phyloP scores from a whole-genome alignment of 805 yeast genomes.

The Candida easanensis region DNA sequence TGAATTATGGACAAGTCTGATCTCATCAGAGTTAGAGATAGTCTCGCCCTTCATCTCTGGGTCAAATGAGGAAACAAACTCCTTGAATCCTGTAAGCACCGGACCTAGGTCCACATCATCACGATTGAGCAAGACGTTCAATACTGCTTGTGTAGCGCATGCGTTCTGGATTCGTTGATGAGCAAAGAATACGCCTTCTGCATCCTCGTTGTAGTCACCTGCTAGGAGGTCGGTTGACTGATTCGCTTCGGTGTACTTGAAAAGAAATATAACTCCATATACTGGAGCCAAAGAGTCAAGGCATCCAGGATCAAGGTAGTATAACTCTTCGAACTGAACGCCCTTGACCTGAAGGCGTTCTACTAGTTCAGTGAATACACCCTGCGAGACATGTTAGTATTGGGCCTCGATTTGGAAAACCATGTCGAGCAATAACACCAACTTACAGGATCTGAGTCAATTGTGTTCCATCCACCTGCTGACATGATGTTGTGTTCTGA shows the following conservation, averaged over 20 bases:
- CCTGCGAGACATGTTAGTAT: slow-evolving; percentile 29
- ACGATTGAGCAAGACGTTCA: slow-evolving; percentile 50
- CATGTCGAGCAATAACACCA: slow-evolving; percentile 3
- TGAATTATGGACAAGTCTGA: slow-evolving; percentile 57
- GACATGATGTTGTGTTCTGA: slow-evolving; percentile 8
- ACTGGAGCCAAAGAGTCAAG: slow-evolving; percentile 38
- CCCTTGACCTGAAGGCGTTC: slow-evolving; percentile 50
- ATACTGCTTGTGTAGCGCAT: slow-evolving; percentile 72
- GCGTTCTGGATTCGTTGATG: slow-evolving; percentile 64
- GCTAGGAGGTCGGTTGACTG: slow-evolving; percentile 36
- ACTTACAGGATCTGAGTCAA: slow-evolving; percentile 57
- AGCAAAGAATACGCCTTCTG: slow-evolving; percentile 52
- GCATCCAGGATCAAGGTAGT: slow-evolving; percentile 46
- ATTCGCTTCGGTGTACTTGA: slow-evolving; percentile 51
- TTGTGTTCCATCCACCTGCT: slow-evolving; percentile 51
- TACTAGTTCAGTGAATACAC: slow-evolving; percentile 62
- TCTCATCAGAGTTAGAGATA: slow-evolving; percentile 53
- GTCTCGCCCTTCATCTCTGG: slow-evolving; percentile 59
- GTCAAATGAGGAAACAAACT: slow-evolving; percentile 52
- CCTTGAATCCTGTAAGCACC: slow-evolving; percentile 44
- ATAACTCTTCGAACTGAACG: slow-evolving; percentile 57
- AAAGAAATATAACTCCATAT: slow-evolving; percentile 60
- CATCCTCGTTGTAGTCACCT: slow-evolving; percentile 41
- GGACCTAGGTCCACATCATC: slow-evolving; percentile 44
- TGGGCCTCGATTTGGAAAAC: neutral